These are phyloP conservation scores for Pythium brachiatum DNA, from an alignment of 352 stramenopile species.

Conservation along the genomic window DNA sequence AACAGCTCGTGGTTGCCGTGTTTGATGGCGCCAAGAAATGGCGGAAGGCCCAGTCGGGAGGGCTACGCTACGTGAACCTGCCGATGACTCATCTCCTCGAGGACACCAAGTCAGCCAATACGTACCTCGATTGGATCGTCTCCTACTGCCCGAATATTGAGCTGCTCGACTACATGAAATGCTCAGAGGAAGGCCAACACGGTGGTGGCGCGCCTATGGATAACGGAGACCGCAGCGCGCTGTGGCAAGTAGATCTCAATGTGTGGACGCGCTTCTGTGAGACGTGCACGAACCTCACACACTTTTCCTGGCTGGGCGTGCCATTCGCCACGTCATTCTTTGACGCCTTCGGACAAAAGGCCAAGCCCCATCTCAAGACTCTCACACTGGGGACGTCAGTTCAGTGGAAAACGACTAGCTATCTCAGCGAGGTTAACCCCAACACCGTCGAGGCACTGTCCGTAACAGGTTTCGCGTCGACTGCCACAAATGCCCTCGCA, in stretches of 20 bases:
- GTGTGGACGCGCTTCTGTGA: neutral
- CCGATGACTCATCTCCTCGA: neutral
- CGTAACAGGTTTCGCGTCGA: neutral
- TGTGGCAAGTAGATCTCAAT: neutral
- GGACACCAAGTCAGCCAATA: neutral
- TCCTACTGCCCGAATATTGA: neutral
- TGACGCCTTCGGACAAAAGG: neutral
- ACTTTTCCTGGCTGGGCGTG: neutral
- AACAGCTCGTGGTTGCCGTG: neutral
- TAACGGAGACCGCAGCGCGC: neutral
- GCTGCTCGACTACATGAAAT: neutral
- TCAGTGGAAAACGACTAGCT: neutral
- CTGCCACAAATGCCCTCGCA: neutral
- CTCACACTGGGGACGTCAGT: neutral
- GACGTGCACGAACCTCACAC: neutral
- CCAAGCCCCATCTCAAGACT: neutral
- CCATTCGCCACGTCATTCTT: neutral
- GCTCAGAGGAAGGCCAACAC: too few species aligned
- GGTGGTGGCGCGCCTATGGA: neutral
- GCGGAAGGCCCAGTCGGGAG: neutral
- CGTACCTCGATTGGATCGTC: neutral
- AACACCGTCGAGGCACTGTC: neutral
- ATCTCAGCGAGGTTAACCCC: neutral
- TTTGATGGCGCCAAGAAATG: neutral
- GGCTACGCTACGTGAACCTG: neutral